These are phyloP conservation scores for Rhododendron kiyosumense DNA, from an alignment of 148 eudicot genomes.

Conservation along the genomic window DNA sequence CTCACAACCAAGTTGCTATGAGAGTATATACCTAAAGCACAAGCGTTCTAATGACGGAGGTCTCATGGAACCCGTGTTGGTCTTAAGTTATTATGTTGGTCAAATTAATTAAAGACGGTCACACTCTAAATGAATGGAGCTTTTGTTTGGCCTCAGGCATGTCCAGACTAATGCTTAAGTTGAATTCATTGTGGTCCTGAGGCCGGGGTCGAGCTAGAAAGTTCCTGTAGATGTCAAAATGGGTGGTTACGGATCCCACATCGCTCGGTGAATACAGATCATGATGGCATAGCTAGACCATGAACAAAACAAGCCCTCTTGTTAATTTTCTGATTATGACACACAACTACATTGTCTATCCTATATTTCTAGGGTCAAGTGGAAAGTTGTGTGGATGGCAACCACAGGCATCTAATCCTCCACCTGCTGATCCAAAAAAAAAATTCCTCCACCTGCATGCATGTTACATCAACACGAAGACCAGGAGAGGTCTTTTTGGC, in stretches of 20 bases:
- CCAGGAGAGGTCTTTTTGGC: neutral
- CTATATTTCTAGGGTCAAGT: neutral
- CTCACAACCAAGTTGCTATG: too few relatives aligned
- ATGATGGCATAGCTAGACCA: neutral
- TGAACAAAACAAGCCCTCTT: neutral
- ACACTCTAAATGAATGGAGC: neutral
- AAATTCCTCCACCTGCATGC: neutral
- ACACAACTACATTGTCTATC: neutral
- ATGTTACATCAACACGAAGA: neutral
- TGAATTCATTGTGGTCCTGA: neutral
- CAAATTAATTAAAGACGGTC: neutral
- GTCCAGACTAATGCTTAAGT: neutral
- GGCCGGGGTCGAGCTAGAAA: too few relatives aligned
- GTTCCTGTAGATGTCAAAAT: too few relatives aligned
- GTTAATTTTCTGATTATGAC: neutral
- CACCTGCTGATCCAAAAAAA: neutral
- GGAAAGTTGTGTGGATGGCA: neutral
- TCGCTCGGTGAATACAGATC: neutral
- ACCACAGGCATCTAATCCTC: neutral
- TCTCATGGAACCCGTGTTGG: neutral
- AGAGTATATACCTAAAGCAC: too few relatives aligned
- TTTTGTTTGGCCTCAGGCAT: neutral
- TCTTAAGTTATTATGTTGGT: neutral
- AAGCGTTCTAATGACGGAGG: too few relatives aligned
- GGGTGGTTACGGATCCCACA: neutral